Conservation (phyloP, 257 asterid species). For the Ajuga chamaepitys region DNA sequence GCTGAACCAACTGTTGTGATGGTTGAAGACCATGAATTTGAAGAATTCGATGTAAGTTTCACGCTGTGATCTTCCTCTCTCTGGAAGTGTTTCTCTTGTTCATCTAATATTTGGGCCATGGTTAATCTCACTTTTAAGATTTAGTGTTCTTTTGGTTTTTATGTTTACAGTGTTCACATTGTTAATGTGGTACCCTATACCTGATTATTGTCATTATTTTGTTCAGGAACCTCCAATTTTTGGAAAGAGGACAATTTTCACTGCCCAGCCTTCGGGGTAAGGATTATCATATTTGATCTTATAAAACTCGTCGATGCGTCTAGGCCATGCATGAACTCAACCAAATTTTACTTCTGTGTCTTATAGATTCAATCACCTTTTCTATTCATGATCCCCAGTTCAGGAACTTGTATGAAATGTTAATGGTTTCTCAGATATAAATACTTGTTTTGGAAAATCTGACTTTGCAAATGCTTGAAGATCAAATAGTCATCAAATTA, state of each 20-base stretch:
- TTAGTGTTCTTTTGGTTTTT: not conserved
- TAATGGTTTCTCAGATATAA: not conserved
- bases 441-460: not conserved
- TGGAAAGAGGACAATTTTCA: slow-evolving; percentile 83
- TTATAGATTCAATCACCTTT: not conserved
- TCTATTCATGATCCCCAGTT: not conserved
- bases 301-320: not conserved
- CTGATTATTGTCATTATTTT: slow-evolving; percentile 9
- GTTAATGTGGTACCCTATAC: not conserved
- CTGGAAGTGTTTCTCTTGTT: not conserved
- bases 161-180: not conserved
- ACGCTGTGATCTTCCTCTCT: not conserved
- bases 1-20: slow-evolving; percentile 48
- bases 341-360: not conserved
- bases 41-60: slow-evolving; percentile 66
- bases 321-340: not conserved
- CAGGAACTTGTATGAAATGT: not conserved
- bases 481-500: not conserved
- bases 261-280: slow-evolving; percentile 72
- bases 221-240: slow-evolving; percentile 84
- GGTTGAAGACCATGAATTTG: slow-evolving; percentile 71
- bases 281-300: slow-evolving; percentile 16
- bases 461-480: not conserved
- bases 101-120: not conserved
- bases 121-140: not conserved